Evolutionary conservation across 2,329 filamentous ascomycete species (phyloP), one percentile per base, ranked within the genome.

Genomic region (Epichloe elymi): DNA sequence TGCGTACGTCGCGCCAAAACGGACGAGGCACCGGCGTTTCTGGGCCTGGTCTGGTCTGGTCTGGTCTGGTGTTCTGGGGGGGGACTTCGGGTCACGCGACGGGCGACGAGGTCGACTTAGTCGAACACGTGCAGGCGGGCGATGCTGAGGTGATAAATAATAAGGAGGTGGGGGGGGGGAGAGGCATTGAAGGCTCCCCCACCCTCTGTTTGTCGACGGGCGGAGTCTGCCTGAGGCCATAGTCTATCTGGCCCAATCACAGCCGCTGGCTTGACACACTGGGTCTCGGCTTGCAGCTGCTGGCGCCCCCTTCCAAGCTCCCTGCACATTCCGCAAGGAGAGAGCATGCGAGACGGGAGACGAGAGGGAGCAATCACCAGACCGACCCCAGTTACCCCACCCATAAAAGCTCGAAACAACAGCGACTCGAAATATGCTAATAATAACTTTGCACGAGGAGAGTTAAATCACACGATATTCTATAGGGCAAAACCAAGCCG

Each of bases 101-200:
- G 44, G 48, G 42, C 42, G 51, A 52, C 43, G 50, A 54, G 49
- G 55, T 42, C 46, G 17, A 41, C 23, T 40, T 41, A 38, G 46
- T 53, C 48, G 53, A 56, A 52, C 55, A 56, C 55, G 55, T 56
- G 55, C 53, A 56, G 49, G 43, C 39, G 44, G 51, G 46, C 47
- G 41, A 49, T 37, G 50, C 45, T 51, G 42, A 49, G 26, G 33
- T 49, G 52, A 53, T 52, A 51, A 54, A 53, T 50, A 45, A 23
- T 15, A 23, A n/a, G n/a, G n/a, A n/a, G n/a, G n/a, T n/a, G 40
- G 49, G 20, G 42, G 33, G 49, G 49, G 35, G 23, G 23, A 10
- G 19, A 38, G 17, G 37, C 36, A 20, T 41, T 3, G 48, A 39
- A 39, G 30, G 30, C 17, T 42, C 19, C 20, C 35, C 14, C n/a